These are phyloP conservation scores for Datisca glomerata DNA, from an alignment of 306 rosid species.

Conservation along the genomic window DNA sequence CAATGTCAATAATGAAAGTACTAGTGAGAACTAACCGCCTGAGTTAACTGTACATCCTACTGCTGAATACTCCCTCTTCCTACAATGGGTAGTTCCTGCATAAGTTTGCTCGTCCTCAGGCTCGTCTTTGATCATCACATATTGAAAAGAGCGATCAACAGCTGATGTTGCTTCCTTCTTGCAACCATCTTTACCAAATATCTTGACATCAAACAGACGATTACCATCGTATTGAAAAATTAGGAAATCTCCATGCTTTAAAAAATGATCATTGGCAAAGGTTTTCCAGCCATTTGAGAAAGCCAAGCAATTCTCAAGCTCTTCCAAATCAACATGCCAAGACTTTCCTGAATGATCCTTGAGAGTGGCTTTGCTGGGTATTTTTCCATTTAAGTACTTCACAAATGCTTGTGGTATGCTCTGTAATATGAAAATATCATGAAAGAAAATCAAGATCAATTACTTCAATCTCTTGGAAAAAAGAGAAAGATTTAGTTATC, in stretches of 20 bases:
- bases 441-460: not conserved
- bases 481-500: too few species aligned
- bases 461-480: not conserved
- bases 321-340: slow-evolving; percentile 16
- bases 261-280: slow-evolving; percentile 11
- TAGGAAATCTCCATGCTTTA: slow-evolving; percentile 13
- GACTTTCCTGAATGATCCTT: slow-evolving; percentile 11
- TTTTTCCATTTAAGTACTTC: slow-evolving; percentile 6
- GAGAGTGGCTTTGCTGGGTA: slow-evolving; percentile 9
- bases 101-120: not conserved
- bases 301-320: slow-evolving; percentile 1
- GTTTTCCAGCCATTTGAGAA: slow-evolving; percentile 16
- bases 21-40: too few species aligned
- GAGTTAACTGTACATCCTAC: not conserved
- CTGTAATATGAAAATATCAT: slow-evolving; percentile 6
- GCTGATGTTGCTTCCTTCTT: not conserved
- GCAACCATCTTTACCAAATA: slow-evolving; percentile 10
- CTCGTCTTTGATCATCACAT: slow-evolving; percentile 1
- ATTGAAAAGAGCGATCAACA: not conserved
- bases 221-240: slow-evolving; percentile 14
- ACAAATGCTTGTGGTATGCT: slow-evolving; percentile 15
- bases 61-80: not conserved
- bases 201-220: slow-evolving; percentile 9
- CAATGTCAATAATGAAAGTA: too few species aligned
- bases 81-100: not conserved